phyloP scores from a whole-genome alignment of 495 filamentous ascomycete species.

The Filosporella fistucella region DNA sequence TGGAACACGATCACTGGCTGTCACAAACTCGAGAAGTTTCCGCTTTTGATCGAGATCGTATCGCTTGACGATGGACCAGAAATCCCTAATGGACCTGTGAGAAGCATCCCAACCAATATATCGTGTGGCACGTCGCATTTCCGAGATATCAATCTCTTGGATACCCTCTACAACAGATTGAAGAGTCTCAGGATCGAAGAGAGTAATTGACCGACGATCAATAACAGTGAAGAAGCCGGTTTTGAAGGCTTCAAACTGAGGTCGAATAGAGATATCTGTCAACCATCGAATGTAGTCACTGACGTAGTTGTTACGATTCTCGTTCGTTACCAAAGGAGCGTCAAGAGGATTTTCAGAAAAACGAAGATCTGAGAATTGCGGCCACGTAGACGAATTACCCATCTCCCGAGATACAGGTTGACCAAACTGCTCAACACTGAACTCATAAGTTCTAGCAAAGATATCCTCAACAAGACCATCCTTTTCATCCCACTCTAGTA shows the following conservation, averaged over 20 bases:
- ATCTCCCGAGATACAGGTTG: conserved; percentile 44
- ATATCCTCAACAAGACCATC: conserved; percentile 77
- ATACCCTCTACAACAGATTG: conserved; percentile 78
- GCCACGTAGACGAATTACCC: conserved; percentile 22
- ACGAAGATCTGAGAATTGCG: conserved; percentile 18
- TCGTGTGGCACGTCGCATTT: conserved; percentile 60
- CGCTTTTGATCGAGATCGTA: conserved; percentile 67
- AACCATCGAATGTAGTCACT: conserved; percentile 87
- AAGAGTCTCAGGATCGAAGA: conserved; percentile 67
- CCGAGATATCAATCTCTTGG: conserved; percentile 68
- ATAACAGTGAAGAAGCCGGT: conserved; percentile 78
- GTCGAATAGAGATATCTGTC: conserved; percentile 67
- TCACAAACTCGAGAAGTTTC: conserved; percentile 87
- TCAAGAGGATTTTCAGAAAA: conserved; percentile 32
- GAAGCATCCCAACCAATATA: conserved; percentile 76
- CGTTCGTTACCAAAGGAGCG: conserved; percentile 62
- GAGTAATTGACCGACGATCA: conserved; percentile 58
- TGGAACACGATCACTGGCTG: conserved; percentile 84
- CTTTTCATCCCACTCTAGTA: conserved; percentile 66
- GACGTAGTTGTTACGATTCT: conserved; percentile 73
- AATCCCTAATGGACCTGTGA: conserved; percentile 65
- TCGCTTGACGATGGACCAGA: conserved; percentile 72
- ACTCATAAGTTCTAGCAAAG: conserved; percentile 79
- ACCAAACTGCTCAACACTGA: conserved; percentile 69
- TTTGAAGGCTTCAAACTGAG: conserved; percentile 76